A percentile compares a stretch with the other conserved stretches of the same genome.
Evolutionary conservation across 139 green algal species (phyloP).

Genomic region (Chlamydomonas schloesseri): DNA sequence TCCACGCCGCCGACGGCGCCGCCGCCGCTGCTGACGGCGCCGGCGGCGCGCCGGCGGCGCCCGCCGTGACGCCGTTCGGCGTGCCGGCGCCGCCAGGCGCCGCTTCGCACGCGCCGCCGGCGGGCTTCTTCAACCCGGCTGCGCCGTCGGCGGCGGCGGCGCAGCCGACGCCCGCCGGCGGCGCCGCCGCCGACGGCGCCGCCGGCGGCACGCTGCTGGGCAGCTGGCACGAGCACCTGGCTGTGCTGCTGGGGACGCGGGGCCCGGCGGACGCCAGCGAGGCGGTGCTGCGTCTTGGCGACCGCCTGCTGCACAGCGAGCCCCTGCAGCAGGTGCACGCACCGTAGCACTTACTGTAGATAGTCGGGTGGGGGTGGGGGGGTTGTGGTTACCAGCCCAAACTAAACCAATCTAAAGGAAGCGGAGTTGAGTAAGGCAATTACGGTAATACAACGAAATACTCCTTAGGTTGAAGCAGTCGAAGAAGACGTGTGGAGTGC

Average conservation of each 20-base stretch:
- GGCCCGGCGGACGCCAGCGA: constrained; percentile 58
- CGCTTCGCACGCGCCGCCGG: too few species aligned
- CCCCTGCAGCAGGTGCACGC: too few species aligned
- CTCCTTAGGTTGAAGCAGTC: too few species aligned
- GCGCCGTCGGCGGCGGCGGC: background rate
- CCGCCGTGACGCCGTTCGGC: background rate
- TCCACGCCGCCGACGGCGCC: constrained; percentile 39
- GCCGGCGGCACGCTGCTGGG: constrained; percentile 48
- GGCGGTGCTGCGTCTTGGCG: constrained; percentile 76
- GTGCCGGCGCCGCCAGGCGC: too few species aligned
- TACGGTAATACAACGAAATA: too few species aligned
- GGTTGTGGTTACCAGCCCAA: too few species aligned
- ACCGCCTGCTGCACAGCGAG: constrained; percentile 67
- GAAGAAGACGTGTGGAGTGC: too few species aligned
- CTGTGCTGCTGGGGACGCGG: constrained; percentile 75
- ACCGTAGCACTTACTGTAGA: too few species aligned
- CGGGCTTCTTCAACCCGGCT: constrained; percentile 8
- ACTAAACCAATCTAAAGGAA: too few species aligned
- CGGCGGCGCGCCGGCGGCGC: background rate
- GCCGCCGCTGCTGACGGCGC: background rate
- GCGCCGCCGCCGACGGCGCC: background rate
- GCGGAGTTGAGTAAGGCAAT: too few species aligned
- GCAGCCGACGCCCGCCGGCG: background rate
- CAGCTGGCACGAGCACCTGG: constrained; percentile 82
- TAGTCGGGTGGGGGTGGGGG: too few species aligned